Evolutionary conservation across 2,329 filamentous ascomycete species (phyloP).

Genomic region (Ophiognomonia clavigignenti-juglandacearum): DNA sequence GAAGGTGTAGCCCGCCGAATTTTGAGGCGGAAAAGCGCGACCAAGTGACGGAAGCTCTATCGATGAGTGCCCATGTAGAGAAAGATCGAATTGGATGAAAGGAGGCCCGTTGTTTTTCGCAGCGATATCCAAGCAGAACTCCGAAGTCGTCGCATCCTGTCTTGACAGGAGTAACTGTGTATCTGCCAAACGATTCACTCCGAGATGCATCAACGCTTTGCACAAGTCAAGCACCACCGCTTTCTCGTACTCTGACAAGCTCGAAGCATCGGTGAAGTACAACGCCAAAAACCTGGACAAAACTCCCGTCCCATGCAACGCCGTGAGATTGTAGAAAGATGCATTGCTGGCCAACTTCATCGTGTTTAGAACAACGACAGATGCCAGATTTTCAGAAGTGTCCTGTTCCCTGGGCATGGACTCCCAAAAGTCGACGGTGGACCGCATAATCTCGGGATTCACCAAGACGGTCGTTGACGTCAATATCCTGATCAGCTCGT

Average conservation of each 20-base stretch:
- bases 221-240: slow-evolving; percentile 62
- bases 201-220: slow-evolving; percentile 64
- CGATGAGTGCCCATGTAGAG: slow-evolving; percentile 80
- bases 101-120: slow-evolving; percentile 71
- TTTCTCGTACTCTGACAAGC: slow-evolving; percentile 51
- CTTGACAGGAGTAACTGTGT: slow-evolving; percentile 66
- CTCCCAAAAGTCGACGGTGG: slow-evolving; percentile 60
- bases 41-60: slow-evolving; percentile 86
- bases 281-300: slow-evolving; percentile 61
- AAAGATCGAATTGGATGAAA: slow-evolving; percentile 91
- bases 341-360: slow-evolving; percentile 52
- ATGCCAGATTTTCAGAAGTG: slow-evolving; percentile 44
- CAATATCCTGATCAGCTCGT: slow-evolving; percentile 43
- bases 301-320: slow-evolving; percentile 68
- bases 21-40: slow-evolving; percentile 75
- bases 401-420: slow-evolving; percentile 48
- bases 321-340: slow-evolving; percentile 65
- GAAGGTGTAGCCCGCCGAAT: slow-evolving; percentile 82
- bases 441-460: slow-evolving; percentile 59
- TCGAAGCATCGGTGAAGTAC: slow-evolving; percentile 49
- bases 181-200: slow-evolving; percentile 76
- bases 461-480: slow-evolving; percentile 47
- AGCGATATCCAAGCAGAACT: slow-evolving; percentile 70
- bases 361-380: slow-evolving; percentile 61
- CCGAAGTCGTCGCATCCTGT: slow-evolving; percentile 49